Base-by-base conservation (phyloP, 768 basidiomycete genomes). In the Kwoniella bestiolae region DNA sequence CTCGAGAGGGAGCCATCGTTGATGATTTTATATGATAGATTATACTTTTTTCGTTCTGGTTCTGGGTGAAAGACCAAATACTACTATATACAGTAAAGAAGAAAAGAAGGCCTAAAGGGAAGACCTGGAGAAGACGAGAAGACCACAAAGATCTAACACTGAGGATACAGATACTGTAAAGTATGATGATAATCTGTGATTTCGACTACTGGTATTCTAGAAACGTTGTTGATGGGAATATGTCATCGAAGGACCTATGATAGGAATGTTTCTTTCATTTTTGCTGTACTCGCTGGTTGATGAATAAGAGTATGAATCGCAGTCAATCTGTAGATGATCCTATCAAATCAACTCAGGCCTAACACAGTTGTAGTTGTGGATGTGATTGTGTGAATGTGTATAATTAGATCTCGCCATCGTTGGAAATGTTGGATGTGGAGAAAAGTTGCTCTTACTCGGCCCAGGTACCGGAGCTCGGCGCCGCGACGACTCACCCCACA, bases 1-100 rank as follows among this genome's bases (percentile, higher is more conserved):
- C 52, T 55, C 52, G 29, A n/a, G 52, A 55, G 11, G n/a, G 32
- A 7, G 52, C 16, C 52, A 55, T 51, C n/a, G 5, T 47, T 6
- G 5, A 47, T 47, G n/a, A n/a, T n/a, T n/a, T n/a, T n/a, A n/a
- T n/a, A n/a, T n/a, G 12, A 0, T 31, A 18, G 5, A 16, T 0
- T 29, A 26, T 12, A 14, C 25, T 9, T 7, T 16, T 25, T 51
- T 51, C 3, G 26, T 12, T 51, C 9, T 51, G 14, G 12, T 51
- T 31, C 5, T 26, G 26, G 18, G 50, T 29, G 50, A 14, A 29
- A 26, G 50, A 26, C n/a, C n/a, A n/a, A n/a, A n/a, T n/a, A n/a
- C n/a, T n/a, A n/a, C n/a, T n/a, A n/a, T 29, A 16, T 51, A 18
- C 38, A 14, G 25, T 25, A 51, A 3, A 29, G 23, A 51, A 26